These are phyloP conservation scores for Nemania sp. DNA, from an alignment of 2,329 filamentous ascomycete genomes.

Conservation along the genomic window DNA sequence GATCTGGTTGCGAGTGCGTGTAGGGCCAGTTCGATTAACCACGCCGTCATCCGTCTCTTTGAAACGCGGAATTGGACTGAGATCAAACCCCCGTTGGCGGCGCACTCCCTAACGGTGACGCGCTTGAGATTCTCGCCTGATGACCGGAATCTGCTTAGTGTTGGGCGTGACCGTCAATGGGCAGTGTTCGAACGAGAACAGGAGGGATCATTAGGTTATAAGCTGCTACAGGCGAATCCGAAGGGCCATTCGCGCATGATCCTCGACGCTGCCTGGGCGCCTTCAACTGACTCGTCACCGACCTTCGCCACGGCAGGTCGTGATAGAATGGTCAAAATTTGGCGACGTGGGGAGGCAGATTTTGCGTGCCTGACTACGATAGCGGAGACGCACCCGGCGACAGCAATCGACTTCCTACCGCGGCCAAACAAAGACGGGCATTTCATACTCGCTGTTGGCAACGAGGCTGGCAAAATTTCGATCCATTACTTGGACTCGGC, in stretches of 20 bases:
- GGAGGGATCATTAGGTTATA: slow-evolving; percentile 50
- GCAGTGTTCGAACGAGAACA: slow-evolving; percentile 68
- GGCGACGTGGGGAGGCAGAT: slow-evolving; percentile 48
- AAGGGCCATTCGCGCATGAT: slow-evolving; percentile 95
- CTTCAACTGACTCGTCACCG: slow-evolving; percentile 46
- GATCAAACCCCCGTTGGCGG: slow-evolving; percentile 77
- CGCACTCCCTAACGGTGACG: slow-evolving; percentile 85
- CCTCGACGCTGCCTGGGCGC: slow-evolving; percentile 82
- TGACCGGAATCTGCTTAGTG: slow-evolving; percentile 77
- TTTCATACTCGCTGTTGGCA: slow-evolving; percentile 59
- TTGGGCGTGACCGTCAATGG: slow-evolving; percentile 92
- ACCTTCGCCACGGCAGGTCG: slow-evolving; percentile 86
- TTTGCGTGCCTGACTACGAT: slow-evolving; percentile 60
- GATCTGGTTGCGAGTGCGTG: slow-evolving; percentile 85
- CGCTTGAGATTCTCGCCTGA: slow-evolving; percentile 78
- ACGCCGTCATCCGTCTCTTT: slow-evolving; percentile 91
- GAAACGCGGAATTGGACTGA: slow-evolving; percentile 88
- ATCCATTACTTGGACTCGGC: slow-evolving; percentile 47
- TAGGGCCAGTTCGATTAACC: slow-evolving; percentile 87
- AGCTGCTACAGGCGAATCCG: slow-evolving; percentile 65
- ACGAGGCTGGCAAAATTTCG: slow-evolving; percentile 55
- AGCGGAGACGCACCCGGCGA: slow-evolving; percentile 63
- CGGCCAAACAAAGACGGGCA: slow-evolving; percentile 35
- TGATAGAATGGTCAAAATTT: slow-evolving; percentile 82
- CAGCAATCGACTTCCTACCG: slow-evolving; percentile 68